A percentile compares a stretch with the other conserved stretches of the same genome.
Evolutionary conservation across 2,329 filamentous ascomycete genomes (phyloP).

Genomic region (Talaromyces amestolkiae): DNA sequence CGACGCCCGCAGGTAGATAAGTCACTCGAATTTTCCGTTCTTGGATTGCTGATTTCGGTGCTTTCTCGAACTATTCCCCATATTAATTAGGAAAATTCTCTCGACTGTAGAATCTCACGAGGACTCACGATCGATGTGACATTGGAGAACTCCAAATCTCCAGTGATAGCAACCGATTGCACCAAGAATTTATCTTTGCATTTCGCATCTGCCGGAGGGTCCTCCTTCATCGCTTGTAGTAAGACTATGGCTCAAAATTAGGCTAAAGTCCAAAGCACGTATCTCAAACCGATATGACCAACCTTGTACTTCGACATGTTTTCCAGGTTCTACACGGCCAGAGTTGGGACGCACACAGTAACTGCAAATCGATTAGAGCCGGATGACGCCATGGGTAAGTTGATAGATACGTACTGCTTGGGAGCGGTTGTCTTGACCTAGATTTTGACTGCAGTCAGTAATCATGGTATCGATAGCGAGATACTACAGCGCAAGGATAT

Average conservation of each 20-base stretch:
- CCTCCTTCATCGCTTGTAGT: constrained; percentile 95
- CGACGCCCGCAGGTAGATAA: constrained; percentile 68
- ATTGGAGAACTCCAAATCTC: constrained; percentile 79
- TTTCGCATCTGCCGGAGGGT: constrained; percentile 79
- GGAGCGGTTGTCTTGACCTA: constrained; percentile 99
- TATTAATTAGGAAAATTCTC: neutral
- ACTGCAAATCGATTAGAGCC: constrained; percentile 51
- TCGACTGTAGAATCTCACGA: neutral
- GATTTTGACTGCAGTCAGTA: neutral
- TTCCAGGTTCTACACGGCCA: constrained; percentile 86
- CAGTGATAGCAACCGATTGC: constrained; percentile 79
- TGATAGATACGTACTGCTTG: constrained; percentile 73
- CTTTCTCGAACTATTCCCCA: constrained; percentile 65
- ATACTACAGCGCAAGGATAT: constrained; percentile 5
- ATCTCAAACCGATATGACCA: constrained; percentile 26
- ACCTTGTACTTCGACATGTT: constrained; percentile 92
- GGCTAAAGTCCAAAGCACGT: constrained; percentile 15
- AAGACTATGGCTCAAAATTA: constrained; percentile 62
- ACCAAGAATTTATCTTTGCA: constrained; percentile 98
- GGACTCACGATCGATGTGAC: constrained; percentile 73
- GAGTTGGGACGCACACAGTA: constrained; percentile 98
- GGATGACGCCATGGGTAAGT: constrained; percentile 12
- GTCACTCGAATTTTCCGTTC: constrained; percentile 95
- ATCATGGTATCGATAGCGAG: constrained; percentile 20
- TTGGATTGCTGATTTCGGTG: constrained; percentile 72